Base-by-base conservation (phyloP, 2,329 filamentous ascomycete genomes). In the Pyricularia grisea region DNA sequence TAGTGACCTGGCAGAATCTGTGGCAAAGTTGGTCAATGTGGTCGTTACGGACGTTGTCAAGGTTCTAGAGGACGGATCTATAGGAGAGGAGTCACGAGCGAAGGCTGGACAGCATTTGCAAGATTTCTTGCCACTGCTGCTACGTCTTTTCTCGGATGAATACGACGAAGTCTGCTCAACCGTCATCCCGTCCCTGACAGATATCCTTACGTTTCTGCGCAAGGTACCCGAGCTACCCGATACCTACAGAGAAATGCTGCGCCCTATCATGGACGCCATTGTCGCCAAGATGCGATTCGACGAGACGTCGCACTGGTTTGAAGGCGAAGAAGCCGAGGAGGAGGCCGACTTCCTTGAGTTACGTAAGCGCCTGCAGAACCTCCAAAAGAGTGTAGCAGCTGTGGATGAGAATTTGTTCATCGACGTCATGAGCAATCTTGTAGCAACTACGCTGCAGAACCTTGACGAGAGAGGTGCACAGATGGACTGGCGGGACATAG, bases 131-230 rank as follows among this genome's bases (percentile, higher is more conserved):
- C 93, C 94, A 0, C 90, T 94, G 73, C 85, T 98, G 14, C 83
- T 99, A 67, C 92, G 94, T 58, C 97, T 97, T 83, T 97, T 99
- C 80, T 92, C 93, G 28, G 95, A 99, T 79, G 94, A 99, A 77
- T 99, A 96, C 78, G 95, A 99, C 78, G 95, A 99, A 81, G 90
- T 99, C 73, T 98, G 95, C 83, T 96, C 94, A 50, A 95, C 93
- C 14, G 93, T 98, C 70, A 97, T 99, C 71, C 92, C 94, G 27
- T 94, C 92, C 55, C 87, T 98, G 69, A 97, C 92, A 66, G 96
- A 99, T 75, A 87, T 98, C 66, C 86, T 99, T 71, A 93, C 93
- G 31, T 94, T 97, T 77, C 86, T 98, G 72, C 90, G 95, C 69
- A 97, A 94, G 79, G 83, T 93, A 55, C 86, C 90, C 14, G 84